Base-by-base conservation (phyloP, 768 basidiomycete species). In the Leccinum boreale region DNA sequence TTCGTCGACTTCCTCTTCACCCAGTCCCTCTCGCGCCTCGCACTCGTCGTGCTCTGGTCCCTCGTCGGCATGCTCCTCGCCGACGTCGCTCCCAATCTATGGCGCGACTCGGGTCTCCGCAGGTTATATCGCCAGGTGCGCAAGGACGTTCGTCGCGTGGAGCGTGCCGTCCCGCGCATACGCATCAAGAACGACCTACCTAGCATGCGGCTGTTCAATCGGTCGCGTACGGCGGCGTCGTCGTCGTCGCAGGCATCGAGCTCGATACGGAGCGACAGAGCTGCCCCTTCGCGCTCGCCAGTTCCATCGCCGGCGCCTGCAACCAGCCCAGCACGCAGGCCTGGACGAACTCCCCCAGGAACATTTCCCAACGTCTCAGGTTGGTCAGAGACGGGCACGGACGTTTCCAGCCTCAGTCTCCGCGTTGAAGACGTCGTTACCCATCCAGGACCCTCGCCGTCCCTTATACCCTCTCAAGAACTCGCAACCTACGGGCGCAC, bases 1-100 rank as follows among this genome's bases (percentile, higher is more conserved):
- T 84, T 88, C 65, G 74, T 89, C 58, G 89, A 92, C 73, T 82
- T 87, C 55, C 72, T 87, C 47, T 75, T 86, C 68, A 88, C 87
- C 3, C 83, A 85, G 45, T 81, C 77, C 58, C 36, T 81, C 45
- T 71, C 72, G 28, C 74, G 78, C 42, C 68, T 82, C 55, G 62
- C 75, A 50, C 73, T 85, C n/a, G 77, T 82, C 29, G 62, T 76
- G 21, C 72, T 84, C 14, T 85, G 83, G 83, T 77, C 83, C 1
- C 70, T 76, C 19, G 64, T 85, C 39, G 80, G 81, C 33, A 76
- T 82, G 72, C 72, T 85, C 29, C 70, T 84, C 44, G 75, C 83
- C 28, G 84, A 84, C 62, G 69, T 84, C 35, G 71, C 77, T 2
- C 78, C 81, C 24, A 74, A 73, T 14, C 56, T 84, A 9, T 81